phyloP scores from a whole-genome alignment of 2,329 filamentous ascomycete species.

The Akanthomyces muscarius region DNA sequence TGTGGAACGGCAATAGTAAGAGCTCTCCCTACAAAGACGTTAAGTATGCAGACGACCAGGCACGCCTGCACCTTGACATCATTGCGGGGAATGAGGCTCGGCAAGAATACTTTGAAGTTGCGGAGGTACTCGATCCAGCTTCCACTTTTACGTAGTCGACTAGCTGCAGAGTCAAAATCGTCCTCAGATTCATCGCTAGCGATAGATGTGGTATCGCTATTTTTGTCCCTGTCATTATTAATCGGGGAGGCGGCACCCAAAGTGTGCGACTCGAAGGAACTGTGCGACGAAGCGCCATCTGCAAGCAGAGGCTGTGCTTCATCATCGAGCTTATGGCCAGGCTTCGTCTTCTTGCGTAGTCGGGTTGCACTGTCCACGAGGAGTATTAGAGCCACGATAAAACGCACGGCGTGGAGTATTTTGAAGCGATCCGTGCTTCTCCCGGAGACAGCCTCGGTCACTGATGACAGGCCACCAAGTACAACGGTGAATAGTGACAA shows the following conservation, averaged over 20 bases:
- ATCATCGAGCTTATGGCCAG: background rate
- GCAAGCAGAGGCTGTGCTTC: background rate
- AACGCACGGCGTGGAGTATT: background rate
- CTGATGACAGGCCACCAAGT: background rate
- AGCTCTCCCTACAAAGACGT: background rate
- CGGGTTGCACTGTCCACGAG: background rate
- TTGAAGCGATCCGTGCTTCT: background rate
- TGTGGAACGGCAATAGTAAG: background rate
- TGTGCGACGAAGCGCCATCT: background rate
- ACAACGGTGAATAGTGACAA: background rate
- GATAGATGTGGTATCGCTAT: background rate
- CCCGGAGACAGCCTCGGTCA: background rate
- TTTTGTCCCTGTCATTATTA: background rate
- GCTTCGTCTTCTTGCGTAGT: background rate
- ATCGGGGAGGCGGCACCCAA: background rate
- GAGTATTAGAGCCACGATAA: background rate
- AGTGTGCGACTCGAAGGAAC: background rate
- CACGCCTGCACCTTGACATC: constrained; percentile 9
- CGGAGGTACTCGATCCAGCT: constrained; percentile 6
- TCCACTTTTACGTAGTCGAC: background rate
- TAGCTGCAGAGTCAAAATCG: background rate
- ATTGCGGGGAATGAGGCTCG: constrained; percentile 2
- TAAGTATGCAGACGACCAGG: background rate
- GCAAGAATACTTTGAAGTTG: constrained; percentile 7
- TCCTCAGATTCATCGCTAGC: constrained; percentile 7